Base-by-base conservation (phyloP, 805 yeast genomes). In the Saturnispora mendoncae region DNA sequence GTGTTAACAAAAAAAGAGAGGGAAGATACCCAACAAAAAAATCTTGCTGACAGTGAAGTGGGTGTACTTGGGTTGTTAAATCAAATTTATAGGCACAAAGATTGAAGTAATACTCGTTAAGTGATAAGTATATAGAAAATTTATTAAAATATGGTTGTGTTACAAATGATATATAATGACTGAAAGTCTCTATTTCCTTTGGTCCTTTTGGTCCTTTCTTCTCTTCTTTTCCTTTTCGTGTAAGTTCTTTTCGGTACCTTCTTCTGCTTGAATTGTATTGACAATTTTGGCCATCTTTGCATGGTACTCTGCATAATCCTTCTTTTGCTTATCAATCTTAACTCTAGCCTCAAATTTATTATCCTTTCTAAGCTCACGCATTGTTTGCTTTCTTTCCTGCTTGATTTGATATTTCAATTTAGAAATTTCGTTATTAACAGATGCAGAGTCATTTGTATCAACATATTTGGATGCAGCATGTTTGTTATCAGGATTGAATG, bases 401-500 rank as follows among this genome's bases (percentile, higher is more conserved):
- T 92, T 92, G 62, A 87, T 66, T 65, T 84, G 85, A 17, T 82
- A 78, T 63, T 74, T 76, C 68, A 90, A 74, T 70, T 92, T 92
- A 58, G 71, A 72, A 51, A 84, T 64, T 61, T 92, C 97, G 51
- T 79, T 84, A 62, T 92, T 73, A 46, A 81, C 78, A 51, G 78
- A 71, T 58, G 88, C 83, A 39, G 82, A 74, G 60, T 90, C 96
- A 60, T 86, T 83, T 33, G 48, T 44, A 30, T 47, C 50, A 39
- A 45, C 41, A 39, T 44, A 31, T 32, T 34, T 33, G 9, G 48
- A 33, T 29, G 45, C 43, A 1, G 39, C 33, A 7, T 94, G 84
- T 66, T 84, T 88, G 75, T 79, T 84, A 57, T 86, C 96, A 43
- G 96, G 95, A 65, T 88, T 90, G 74, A 80, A 92, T 68, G 87